These are phyloP conservation scores for Calycina herbarum DNA, from an alignment of 2,329 filamentous ascomycete species.

Conservation along the genomic window DNA sequence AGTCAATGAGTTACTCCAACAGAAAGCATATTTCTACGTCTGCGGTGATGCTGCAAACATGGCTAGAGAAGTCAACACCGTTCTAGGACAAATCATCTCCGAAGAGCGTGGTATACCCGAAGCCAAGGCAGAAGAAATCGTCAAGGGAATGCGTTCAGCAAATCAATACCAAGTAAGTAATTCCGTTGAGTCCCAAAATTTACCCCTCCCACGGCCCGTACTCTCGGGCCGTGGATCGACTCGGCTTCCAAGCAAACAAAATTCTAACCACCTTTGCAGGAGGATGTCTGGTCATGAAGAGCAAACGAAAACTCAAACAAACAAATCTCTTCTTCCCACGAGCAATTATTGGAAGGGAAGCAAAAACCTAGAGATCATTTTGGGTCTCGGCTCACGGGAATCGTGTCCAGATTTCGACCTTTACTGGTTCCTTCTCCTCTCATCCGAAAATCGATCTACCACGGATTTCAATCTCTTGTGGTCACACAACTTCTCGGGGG, in stretches of 20 bases:
- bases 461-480: too few species aligned
- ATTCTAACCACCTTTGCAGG: conserved; percentile 43
- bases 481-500: too few species aligned
- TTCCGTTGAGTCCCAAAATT: neutral
- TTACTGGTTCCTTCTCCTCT: neutral
- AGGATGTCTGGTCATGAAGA: conserved; percentile 63
- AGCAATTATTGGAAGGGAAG: neutral
- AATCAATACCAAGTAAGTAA: conserved; percentile 87
- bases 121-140: conserved; percentile 89
- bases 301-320: conserved; percentile 3
- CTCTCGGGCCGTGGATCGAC: neutral
- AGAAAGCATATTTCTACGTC: conserved; percentile 95
- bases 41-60: conserved; percentile 98
- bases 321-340: neutral
- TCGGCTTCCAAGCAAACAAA: conserved; percentile 10
- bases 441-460: neutral
- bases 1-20: conserved; percentile 80
- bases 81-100: conserved; percentile 83
- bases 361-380: neutral
- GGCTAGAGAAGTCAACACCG: conserved; percentile 87
- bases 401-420: neutral
- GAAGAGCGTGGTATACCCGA: conserved; percentile 80
- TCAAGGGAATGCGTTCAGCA: conserved; percentile 92
- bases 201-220: neutral
- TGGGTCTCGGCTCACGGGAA: neutral